phyloP scores from a whole-genome alignment of 345 rosid genomes.

The Camelina laxa region DNA sequence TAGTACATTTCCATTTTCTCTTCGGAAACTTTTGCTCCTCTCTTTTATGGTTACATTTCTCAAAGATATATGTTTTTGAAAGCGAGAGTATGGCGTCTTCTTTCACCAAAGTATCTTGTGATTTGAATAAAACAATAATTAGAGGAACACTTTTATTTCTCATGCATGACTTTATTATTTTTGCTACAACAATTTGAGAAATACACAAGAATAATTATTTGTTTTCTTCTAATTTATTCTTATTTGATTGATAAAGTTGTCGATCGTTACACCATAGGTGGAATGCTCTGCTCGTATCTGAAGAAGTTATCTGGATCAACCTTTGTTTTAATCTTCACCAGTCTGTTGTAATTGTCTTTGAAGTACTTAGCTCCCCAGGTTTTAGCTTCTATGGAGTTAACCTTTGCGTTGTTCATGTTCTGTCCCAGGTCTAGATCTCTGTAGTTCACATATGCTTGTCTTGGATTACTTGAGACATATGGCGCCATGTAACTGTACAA shows the following conservation, averaged over 20 bases:
- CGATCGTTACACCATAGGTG: constrained; percentile 11
- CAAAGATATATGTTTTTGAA: too few species aligned
- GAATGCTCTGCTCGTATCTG: constrained; percentile 71
- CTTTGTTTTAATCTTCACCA: constrained; percentile 57
- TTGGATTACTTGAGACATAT: constrained; percentile 55
- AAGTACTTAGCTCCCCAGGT: constrained; percentile 60
- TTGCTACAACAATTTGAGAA: not conserved
- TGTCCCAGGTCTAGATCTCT: constrained; percentile 69
- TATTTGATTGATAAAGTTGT: not conserved
- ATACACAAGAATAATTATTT: not conserved
- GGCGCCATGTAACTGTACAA: constrained; percentile 60
- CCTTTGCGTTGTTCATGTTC: constrained; percentile 38
- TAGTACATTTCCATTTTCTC: too few species aligned
- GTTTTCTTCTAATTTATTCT: not conserved
- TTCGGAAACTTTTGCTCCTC: too few species aligned
- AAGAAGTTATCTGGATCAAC: constrained; percentile 68
- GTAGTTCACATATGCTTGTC: constrained; percentile 65
- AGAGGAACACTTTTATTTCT: too few species aligned
- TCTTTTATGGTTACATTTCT: too few species aligned
- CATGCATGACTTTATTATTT: too few species aligned
- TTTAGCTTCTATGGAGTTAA: constrained; percentile 42
- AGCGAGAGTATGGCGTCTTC: too few species aligned
- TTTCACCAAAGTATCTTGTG: too few species aligned
- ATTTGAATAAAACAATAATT: too few species aligned
- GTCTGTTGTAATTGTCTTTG: constrained; percentile 53